These are phyloP conservation scores for Bipolaris bicolor DNA, from an alignment of 2,329 filamentous ascomycete genomes.

Conservation along the genomic window DNA sequence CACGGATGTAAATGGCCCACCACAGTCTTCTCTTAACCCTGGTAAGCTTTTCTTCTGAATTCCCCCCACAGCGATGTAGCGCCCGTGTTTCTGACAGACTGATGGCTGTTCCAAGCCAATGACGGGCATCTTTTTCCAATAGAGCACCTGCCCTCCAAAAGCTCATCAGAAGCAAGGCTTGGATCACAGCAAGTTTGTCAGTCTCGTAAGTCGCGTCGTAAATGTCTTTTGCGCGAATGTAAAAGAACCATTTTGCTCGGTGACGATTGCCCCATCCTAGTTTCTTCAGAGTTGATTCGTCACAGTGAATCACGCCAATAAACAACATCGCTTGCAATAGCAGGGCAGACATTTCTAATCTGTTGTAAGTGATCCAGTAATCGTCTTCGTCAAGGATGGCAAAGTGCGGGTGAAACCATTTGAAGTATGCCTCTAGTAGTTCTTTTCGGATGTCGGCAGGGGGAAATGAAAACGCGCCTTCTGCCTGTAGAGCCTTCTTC, in stretches of 20 bases:
- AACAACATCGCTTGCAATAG: conserved; percentile 62
- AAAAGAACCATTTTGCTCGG: conserved; percentile 58
- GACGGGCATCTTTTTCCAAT: conserved; percentile 45
- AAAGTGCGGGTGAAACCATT: conserved; percentile 64
- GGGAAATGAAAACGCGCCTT: conserved; percentile 56
- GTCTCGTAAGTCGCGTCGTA: conserved; percentile 62
- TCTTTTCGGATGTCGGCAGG: conserved; percentile 51
- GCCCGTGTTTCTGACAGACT: conserved; percentile 59
- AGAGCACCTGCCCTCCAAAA: conserved; percentile 61
- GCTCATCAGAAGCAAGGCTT: conserved; percentile 61
- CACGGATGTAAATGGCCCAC: conserved; percentile 62
- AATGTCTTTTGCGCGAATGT: conserved; percentile 58
- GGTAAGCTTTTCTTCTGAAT: conserved; percentile 35
- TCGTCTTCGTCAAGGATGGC: conserved; percentile 59
- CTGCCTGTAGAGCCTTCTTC: conserved; percentile 47
- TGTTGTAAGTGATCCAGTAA: conserved; percentile 50
- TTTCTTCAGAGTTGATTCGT: conserved; percentile 52
- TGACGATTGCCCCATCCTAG: conserved; percentile 58
- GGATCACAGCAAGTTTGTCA: conserved; percentile 58
- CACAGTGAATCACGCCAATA: conserved; percentile 61
- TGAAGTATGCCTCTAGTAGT: conserved; percentile 60
- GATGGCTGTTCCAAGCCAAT: conserved; percentile 55
- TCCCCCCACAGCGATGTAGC: conserved; percentile 48
- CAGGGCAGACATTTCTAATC: conserved; percentile 56
- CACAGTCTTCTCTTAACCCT: conserved; percentile 57